Evolutionary conservation across 2,329 filamentous ascomycete genomes (phyloP).

Genomic region (Sarocladium strictum): DNA sequence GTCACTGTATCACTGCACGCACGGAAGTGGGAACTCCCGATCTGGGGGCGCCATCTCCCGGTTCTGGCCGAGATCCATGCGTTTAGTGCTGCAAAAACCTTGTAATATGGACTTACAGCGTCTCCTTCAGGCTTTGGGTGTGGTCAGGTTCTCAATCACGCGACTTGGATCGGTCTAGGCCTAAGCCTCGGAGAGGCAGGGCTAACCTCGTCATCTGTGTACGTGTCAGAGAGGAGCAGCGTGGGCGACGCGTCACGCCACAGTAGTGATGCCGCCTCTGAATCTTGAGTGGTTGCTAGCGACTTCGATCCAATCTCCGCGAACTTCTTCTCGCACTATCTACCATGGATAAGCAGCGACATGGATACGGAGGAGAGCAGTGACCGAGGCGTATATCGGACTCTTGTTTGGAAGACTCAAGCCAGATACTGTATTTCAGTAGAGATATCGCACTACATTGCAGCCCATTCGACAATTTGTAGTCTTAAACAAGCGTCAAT

Average conservation of each 20-base stretch:
- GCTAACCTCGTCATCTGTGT: neutral
- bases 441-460: too few species aligned
- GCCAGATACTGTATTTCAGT: too few species aligned
- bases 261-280: too few species aligned
- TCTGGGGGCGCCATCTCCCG: neutral
- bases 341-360: too few species aligned
- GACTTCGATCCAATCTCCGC: too few species aligned
- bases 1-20: too few species aligned
- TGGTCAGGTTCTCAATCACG: neutral
- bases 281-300: neutral
- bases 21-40: neutral
- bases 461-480: too few species aligned
- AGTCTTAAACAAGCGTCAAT: too few species aligned
- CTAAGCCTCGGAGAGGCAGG: neutral
- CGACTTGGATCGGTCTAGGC: neutral
- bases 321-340: too few species aligned
- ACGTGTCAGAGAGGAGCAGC: neutral
- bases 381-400: too few species aligned
- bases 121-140: neutral
- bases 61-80: conserved; percentile 3
- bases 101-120: neutral
- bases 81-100: neutral
- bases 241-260: neutral
- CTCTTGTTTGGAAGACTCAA: too few species aligned
- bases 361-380: too few species aligned